These are phyloP conservation scores for Umbilicaria muhlenbergii DNA, from an alignment of 495 filamentous ascomycete genomes.

Conservation along the genomic window DNA sequence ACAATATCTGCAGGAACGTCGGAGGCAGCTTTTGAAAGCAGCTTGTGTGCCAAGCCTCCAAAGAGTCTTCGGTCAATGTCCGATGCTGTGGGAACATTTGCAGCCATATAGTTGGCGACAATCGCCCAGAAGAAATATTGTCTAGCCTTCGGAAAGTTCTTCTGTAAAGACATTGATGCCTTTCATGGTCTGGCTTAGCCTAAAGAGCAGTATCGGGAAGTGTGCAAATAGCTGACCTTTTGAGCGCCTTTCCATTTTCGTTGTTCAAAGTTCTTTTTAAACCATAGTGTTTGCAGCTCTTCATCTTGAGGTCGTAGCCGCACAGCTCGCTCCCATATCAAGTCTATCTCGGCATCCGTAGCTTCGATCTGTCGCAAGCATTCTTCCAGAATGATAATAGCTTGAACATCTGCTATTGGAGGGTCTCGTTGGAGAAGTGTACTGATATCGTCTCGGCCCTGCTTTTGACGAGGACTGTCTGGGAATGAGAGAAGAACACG, in stretches of 20 bases:
- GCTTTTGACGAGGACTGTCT: conserved; percentile 27
- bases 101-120: conserved; percentile 30
- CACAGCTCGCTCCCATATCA: conserved; percentile 39
- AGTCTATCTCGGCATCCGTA: conserved; percentile 17
- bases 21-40: conserved; percentile 38
- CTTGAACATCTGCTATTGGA: conserved; percentile 33
- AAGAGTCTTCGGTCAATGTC: conserved; percentile 38
- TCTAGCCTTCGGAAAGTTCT: conserved; percentile 36
- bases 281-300: conserved; percentile 38
- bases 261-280: conserved; percentile 28
- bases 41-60: conserved; percentile 41
- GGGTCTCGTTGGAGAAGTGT: conserved; percentile 29
- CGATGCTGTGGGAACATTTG: conserved; percentile 21
- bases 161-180: conserved; percentile 35
- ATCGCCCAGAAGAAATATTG: conserved; percentile 46
- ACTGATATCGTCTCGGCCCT: conserved; percentile 31
- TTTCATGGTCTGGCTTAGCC: conserved; percentile 20
- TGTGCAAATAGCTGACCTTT: conserved; percentile 23
- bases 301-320: conserved; percentile 33
- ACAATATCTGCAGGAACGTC: conserved; percentile 30
- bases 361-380: conserved; percentile 23
- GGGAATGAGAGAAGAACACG: conserved; percentile 29
- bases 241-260: conserved; percentile 42
- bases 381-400: conserved; percentile 26
- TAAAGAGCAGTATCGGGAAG: neutral